These are phyloP conservation scores for Croton laevigatus DNA, from an alignment of 441 rosid genomes.

Conservation along the genomic window DNA sequence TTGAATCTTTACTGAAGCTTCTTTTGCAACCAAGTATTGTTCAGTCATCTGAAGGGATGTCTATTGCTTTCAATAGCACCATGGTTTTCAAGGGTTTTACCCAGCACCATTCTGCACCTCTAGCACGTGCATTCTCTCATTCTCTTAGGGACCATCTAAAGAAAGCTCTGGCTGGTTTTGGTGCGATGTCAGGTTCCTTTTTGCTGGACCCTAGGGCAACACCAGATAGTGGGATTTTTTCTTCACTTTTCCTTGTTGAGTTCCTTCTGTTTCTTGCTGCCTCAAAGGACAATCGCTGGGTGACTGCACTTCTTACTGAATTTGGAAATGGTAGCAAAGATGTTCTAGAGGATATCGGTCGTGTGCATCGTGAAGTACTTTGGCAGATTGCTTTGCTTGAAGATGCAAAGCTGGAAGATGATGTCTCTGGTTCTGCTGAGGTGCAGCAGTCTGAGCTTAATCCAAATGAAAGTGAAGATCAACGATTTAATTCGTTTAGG, in stretches of 20 bases:
- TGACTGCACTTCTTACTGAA: constrained; percentile 87
- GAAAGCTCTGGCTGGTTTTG: constrained; percentile 66
- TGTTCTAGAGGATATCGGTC: constrained; percentile 85
- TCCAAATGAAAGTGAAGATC: constrained; percentile 63
- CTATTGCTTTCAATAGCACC: constrained; percentile 95
- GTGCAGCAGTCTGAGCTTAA: constrained; percentile 51
- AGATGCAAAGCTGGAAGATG: constrained; percentile 70
- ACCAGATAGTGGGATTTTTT: constrained; percentile 61
- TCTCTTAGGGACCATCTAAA: constrained; percentile 76
- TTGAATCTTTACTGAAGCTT: constrained; percentile 87
- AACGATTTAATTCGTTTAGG: constrained; percentile 84
- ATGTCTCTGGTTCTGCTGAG: constrained; percentile 44
- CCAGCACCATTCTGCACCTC: constrained; percentile 90
- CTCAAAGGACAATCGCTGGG: constrained; percentile 96
- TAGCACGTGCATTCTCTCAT: constrained; percentile 87
- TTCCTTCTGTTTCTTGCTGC: constrained; percentile 96
- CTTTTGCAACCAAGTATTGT: constrained; percentile 80
- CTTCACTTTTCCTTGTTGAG: constrained; percentile 89
- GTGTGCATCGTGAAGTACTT: constrained; percentile 76
- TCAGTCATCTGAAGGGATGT: constrained; percentile 96
- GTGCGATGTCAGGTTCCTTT: constrained; percentile 54
- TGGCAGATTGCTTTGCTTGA: constrained; percentile 94
- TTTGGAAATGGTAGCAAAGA: constrained; percentile 83
- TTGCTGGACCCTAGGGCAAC: constrained; percentile 65
- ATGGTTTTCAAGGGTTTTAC: constrained; percentile 98